Conservation (phyloP, 176 grass and related monocot genomes). For the Pharus latifolius region DNA sequence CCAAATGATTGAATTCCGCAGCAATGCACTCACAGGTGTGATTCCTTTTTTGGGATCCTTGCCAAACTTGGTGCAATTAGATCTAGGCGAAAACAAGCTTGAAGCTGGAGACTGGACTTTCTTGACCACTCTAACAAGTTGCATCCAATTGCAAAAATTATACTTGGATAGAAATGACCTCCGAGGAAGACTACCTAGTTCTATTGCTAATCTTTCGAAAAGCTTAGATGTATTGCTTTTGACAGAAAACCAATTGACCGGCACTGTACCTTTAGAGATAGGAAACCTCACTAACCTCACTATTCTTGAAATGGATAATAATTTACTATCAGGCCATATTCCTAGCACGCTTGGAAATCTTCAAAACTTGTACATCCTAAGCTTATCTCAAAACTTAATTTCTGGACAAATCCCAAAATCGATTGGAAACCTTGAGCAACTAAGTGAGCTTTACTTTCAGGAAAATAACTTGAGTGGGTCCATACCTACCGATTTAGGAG, state of each 20-base stretch:
- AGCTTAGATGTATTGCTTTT: background rate
- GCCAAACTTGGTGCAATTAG: background rate
- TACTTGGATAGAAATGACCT: background rate
- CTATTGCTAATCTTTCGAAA: background rate
- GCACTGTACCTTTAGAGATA: background rate
- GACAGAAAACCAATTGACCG: background rate
- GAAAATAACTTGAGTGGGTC: background rate
- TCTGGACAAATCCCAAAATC: constrained; percentile 9
- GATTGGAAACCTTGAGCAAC: background rate
- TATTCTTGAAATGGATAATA: background rate
- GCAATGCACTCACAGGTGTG: background rate
- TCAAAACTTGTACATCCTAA: background rate
- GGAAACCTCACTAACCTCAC: background rate
- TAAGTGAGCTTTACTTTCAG: background rate
- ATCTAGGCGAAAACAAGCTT: background rate
- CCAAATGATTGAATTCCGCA: background rate
- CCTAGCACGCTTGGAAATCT: background rate
- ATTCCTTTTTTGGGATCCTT: background rate
- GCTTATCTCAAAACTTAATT: background rate
- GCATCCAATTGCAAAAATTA: background rate
- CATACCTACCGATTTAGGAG: background rate
- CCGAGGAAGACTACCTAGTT: background rate
- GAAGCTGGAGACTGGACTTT: constrained; percentile 3
- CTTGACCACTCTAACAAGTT: background rate
- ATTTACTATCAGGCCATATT: background rate